Conservation (phyloP, 345 rosid genomes). For the Lenwebbia sp. region DNA sequence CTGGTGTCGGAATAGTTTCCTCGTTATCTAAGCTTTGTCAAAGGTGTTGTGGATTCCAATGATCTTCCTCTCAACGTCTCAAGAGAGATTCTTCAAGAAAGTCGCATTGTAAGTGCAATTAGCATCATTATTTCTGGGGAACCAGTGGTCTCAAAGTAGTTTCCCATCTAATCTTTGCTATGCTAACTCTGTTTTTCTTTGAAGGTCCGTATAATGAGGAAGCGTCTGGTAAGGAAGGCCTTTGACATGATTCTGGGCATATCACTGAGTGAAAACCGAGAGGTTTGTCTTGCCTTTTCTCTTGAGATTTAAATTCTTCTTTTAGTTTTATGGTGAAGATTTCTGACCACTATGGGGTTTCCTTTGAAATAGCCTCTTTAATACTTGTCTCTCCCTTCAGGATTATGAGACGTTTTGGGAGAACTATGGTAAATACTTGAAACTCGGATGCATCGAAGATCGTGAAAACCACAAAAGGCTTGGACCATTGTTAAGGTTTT, state of each 20-base stretch:
- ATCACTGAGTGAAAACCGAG: slow-evolving; percentile 84
- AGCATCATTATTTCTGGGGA: neutral
- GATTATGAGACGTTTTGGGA: slow-evolving; percentile 98
- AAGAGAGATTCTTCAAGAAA: slow-evolving; percentile 98
- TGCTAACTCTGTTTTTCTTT: slow-evolving; percentile 5
- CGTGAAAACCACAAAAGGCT: slow-evolving; percentile 97
- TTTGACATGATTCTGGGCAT: slow-evolving; percentile 94
- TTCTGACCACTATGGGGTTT: neutral
- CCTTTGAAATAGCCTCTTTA: neutral
- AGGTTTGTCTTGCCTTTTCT: slow-evolving; percentile 21
- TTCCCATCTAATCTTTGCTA: neutral
- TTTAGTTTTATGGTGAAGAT: neutral
- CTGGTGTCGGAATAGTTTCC: slow-evolving; percentile 55
- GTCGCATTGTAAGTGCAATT: slow-evolving; percentile 60
- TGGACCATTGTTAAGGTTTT: slow-evolving; percentile 88
- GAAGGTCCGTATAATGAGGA: slow-evolving; percentile 91
- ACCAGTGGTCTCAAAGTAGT: neutral
- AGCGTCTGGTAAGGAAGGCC: slow-evolving; percentile 85
- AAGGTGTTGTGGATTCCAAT: slow-evolving; percentile 97
- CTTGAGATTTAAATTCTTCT: neutral
- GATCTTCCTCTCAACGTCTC: slow-evolving; percentile 98
- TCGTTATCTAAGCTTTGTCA: slow-evolving; percentile 83
- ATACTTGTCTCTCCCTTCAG: slow-evolving; percentile 22
- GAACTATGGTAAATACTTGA: slow-evolving; percentile 73
- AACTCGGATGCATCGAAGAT: slow-evolving; percentile 93